phyloP scores from a whole-genome alignment of 495 filamentous ascomycete genomes.

The Hypoxylon lenormandii region DNA sequence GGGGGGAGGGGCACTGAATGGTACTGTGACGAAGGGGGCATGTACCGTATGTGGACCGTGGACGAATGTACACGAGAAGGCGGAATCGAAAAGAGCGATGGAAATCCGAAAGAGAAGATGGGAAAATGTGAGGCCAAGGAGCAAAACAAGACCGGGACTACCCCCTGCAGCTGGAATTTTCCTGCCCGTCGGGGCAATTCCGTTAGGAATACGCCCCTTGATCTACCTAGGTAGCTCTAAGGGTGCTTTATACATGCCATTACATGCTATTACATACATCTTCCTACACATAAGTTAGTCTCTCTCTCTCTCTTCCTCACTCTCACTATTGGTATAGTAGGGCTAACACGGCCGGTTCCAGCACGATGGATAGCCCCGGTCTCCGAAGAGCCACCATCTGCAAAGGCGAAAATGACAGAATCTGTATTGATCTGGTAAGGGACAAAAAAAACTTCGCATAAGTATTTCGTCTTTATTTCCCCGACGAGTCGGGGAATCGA shows the following conservation, averaged over 20 bases:
- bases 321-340: conserved; percentile 2
- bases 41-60: conserved; percentile 16
- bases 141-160: conserved; percentile 44
- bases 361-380: conserved; percentile 41
- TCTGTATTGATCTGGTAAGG: neutral
- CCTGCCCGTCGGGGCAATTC: conserved; percentile 50
- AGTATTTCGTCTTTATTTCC: too few species aligned
- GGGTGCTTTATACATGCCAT: neutral
- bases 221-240: conserved; percentile 16
- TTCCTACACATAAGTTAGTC: conserved; percentile 43
- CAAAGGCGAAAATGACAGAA: conserved; percentile 37
- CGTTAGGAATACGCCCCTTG: conserved; percentile 46
- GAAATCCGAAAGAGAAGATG: conserved; percentile 43
- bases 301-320: conserved; percentile 3
- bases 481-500: too few species aligned
- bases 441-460: too few species aligned
- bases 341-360: conserved; percentile 35
- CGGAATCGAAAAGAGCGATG: conserved; percentile 43
- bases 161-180: conserved; percentile 53
- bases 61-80: conserved; percentile 17
- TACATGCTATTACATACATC: too few species aligned
- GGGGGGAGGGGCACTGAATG: conserved; percentile 35
- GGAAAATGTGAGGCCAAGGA: conserved; percentile 37
- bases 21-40: conserved; percentile 31
- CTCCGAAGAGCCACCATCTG: conserved; percentile 41